Base-by-base conservation (phyloP, 768 basidiomycete species). In the Coprinopsis strossmayeri region DNA sequence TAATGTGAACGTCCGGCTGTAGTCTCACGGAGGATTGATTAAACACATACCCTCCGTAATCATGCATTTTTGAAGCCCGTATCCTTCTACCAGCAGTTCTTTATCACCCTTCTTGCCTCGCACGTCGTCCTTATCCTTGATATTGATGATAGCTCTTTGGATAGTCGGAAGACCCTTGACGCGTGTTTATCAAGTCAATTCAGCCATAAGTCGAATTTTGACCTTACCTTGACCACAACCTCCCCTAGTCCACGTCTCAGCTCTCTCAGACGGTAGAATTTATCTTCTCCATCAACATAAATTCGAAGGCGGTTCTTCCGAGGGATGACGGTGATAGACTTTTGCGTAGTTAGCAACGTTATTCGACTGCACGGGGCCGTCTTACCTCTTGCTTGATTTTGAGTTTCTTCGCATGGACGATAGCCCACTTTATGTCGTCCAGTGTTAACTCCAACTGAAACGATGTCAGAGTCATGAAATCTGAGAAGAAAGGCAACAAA, bases 31-130 rank as follows among this genome's bases (percentile, higher is more conserved):
- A 46, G 45, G 9, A 18, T 3, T 24, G 45, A 17, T n/a, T 48
- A 48, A 57, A 64, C 5, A 48, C 58, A 56, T 65, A 91, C 94
- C 95, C 69, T 96, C 93, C 1, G 92, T 95, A 21, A 79, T 86
- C 96, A 99, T 99, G 60, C 96, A 95, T 59, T 90, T 88, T 57
- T 93, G 87, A 48, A 99, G 70, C 13, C 96, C 96, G 65, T 98
- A 94, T 7, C 96, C 96, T 73, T 98, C 95, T 1, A 98, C 93
- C 5, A 99, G 77, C 9, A 99, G 68, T 61, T 95, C 89, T 62
- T 95, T 92, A 56, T 92, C 86, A 5, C 83, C 85, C 57, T 91
- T 89, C 65, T 85, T 84, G 2, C 90, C 90, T 53, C 78, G 77
- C 2, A 70, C 66, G 47, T 91, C 84, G 28, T 87, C 81, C 55